phyloP scores from a whole-genome alignment of 2,329 filamentous ascomycete genomes.

The Sphaerostilbella broomeana region DNA sequence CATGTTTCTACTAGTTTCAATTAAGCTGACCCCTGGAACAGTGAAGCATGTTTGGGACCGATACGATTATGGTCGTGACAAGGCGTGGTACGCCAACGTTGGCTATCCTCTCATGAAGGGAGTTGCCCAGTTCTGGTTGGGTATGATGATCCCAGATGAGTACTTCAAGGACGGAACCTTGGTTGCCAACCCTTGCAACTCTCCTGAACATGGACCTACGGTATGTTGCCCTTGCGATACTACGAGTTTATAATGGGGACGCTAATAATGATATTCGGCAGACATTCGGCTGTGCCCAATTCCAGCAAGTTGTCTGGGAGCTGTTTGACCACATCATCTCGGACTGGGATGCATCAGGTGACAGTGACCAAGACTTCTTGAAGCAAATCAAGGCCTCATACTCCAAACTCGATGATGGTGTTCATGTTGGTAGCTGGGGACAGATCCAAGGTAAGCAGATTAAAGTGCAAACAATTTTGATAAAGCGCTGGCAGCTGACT shows the following conservation, averaged over 20 bases:
- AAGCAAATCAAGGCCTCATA: constrained; percentile 23
- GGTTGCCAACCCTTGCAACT: constrained; percentile 52
- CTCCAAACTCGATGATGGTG: constrained; percentile 3
- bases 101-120: constrained; percentile 50
- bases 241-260: fast-evolving
- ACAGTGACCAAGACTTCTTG: constrained; percentile 26
- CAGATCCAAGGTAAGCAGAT: constrained; percentile 24
- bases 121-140: constrained; percentile 49
- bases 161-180: constrained; percentile 45
- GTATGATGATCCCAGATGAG: constrained; percentile 42
- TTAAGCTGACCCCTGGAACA: too few species aligned
- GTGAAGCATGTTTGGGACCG: constrained; percentile 52
- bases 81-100: constrained; percentile 37
- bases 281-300: constrained; percentile 48
- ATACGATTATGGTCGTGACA: constrained; percentile 46
- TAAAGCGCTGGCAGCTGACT: too few species aligned
- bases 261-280: neutral
- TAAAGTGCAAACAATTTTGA: too few species aligned
- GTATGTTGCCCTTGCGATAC: neutral
- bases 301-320: constrained; percentile 44
- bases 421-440: constrained; percentile 11
- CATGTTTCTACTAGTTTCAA: too few species aligned
- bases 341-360: constrained; percentile 18
- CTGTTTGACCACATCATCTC: constrained; percentile 33
- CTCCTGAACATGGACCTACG: constrained; percentile 48